These are phyloP conservation scores for Tetratostichococcus sp. DNA, from an alignment of 139 green algal genomes.

Conservation along the genomic window DNA sequence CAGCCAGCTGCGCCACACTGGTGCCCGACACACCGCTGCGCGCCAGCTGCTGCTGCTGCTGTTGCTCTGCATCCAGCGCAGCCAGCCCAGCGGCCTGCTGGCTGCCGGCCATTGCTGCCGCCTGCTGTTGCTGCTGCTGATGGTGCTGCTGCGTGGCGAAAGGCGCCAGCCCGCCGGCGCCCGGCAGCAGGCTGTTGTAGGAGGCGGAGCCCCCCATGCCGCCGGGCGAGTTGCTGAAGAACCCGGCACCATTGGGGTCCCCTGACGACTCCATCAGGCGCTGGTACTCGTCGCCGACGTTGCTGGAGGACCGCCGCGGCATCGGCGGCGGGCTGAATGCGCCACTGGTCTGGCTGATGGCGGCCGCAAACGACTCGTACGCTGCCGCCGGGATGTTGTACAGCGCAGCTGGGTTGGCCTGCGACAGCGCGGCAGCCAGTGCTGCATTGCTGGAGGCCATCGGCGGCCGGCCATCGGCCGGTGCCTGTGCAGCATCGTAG, in stretches of 20 bases:
- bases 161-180: not conserved
- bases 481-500: not conserved
- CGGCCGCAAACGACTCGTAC: not conserved
- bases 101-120: not conserved
- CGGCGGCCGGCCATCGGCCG: not conserved
- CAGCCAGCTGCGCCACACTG: not conserved
- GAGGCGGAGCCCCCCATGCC: not conserved
- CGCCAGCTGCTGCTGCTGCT: not conserved
- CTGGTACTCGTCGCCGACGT: not conserved
- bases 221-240: not conserved
- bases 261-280: too few species aligned
- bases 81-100: not conserved
- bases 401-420: not conserved
- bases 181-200: not conserved
- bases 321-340: not conserved
- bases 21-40: not conserved
- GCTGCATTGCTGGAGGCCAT: not conserved
- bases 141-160: not conserved
- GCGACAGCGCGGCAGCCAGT: not conserved
- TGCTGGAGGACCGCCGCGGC: not conserved
- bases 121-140: not conserved
- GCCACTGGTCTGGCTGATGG: not conserved
- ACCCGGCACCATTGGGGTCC: not conserved
- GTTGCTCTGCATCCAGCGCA: not conserved
- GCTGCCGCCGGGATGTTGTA: not conserved